Evolutionary conservation across 2,329 filamentous ascomycete species (phyloP).

Genomic region (Tricladium varicosporioides): DNA sequence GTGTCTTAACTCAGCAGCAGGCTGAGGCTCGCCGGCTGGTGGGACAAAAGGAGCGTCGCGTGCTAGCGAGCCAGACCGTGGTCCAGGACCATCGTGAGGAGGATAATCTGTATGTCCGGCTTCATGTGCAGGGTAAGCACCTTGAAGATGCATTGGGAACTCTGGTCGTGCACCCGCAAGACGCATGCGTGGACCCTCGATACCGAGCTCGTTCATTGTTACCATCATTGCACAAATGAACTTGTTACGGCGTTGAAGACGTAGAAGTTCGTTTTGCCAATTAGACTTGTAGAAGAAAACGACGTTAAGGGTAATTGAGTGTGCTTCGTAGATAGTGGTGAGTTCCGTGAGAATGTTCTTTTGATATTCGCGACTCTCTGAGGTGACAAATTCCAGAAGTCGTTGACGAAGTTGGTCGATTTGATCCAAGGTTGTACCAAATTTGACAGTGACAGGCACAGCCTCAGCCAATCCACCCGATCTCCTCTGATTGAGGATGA

Average conservation of each 20-base stretch:
- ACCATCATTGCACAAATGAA: constrained; percentile 91
- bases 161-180: constrained; percentile 31
- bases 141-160: constrained; percentile 30
- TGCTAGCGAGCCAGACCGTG: constrained; percentile 30
- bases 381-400: constrained; percentile 77
- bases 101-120: constrained; percentile 5
- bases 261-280: constrained; percentile 91
- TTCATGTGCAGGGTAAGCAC: constrained; percentile 25
- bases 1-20: constrained; percentile 21
- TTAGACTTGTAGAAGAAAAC: constrained; percentile 98
- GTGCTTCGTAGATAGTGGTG: constrained; percentile 74
- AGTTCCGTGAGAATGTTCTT: constrained; percentile 84
- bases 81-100: constrained; percentile 21
- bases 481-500: constrained; percentile 91
- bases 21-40: constrained; percentile 27
- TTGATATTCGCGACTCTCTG: constrained; percentile 88
- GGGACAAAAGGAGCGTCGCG: constrained; percentile 39
- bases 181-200: constrained; percentile 35
- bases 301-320: constrained; percentile 84
- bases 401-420: constrained; percentile 79
- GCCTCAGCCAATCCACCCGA: constrained; percentile 87
- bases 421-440: constrained; percentile 78
- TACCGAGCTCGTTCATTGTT: constrained; percentile 54
- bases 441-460: constrained; percentile 79
- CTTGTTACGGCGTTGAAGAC: constrained; percentile 87